Base-by-base conservation (phyloP, 257 asterid genomes). In the Echites panduratus region DNA sequence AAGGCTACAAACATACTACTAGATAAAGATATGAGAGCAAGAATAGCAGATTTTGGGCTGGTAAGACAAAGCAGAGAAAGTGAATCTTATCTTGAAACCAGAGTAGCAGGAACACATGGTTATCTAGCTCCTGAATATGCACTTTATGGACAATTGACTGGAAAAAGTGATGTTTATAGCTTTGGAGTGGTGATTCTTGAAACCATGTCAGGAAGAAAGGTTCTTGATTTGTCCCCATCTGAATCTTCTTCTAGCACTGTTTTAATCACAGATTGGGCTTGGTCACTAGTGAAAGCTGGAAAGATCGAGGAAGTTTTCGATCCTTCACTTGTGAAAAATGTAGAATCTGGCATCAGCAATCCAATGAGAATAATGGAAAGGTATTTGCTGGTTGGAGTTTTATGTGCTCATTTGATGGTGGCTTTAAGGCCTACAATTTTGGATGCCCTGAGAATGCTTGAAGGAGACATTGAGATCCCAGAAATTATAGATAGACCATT, bases 351-450 rank as follows among this genome's bases (percentile, higher is more conserved):
- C 35, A 11, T 62, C 57, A 68, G 76, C 54, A 82, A 74, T 58
- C 68, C 82, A 0, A 65, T 2, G 32, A 74, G 73, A 73, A 47
- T 82, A 22, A 82, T 86, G 90, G 85, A 87, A 66, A 87, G 90
- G 56, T 87, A 80, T 83, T 80, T 83, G 78, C 56, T 76, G 27
- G 89, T 87, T 38, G 96, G 96, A 48, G 76, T 87, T 40, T 75
- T 87, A 41, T 89, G 96, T 84, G 84, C 93, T 74, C 91, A 89
- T 82, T 35, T 87, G 73, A 81, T 87, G 91, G 93, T 89, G 71
- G 88, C 91, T 77, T 73, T 89, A 5, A 85, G 93, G 82, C 93
- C 96, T 35, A 84, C 82, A 7, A 80, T 83, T 29, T 70, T 79
- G 84, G 93, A 87, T 75, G 93, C 91, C 52, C 53, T 89, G 69